These are phyloP conservation scores for Neurospora sp. DNA, from an alignment of 2,329 filamentous ascomycete species.

Conservation along the genomic window DNA sequence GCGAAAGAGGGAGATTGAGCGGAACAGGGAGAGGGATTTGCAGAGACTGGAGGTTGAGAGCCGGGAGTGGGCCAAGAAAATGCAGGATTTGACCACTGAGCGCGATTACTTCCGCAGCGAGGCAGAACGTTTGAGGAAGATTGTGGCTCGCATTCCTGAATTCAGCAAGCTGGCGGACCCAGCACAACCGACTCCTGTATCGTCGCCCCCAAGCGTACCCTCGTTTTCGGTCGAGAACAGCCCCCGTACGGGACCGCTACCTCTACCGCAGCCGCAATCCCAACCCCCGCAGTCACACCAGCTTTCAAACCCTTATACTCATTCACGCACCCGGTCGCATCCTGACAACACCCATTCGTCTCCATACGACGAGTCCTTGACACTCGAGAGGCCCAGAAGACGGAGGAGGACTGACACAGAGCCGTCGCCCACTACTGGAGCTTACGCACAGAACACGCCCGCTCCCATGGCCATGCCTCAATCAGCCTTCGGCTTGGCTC, in stretches of 20 bases:
- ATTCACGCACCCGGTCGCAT: constrained; percentile 12
- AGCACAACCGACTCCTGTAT: constrained; percentile 41
- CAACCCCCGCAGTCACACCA: constrained; percentile 17
- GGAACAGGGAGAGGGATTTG: constrained; percentile 67
- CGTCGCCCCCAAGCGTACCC: constrained; percentile 14
- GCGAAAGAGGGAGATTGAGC: constrained; percentile 73
- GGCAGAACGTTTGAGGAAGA: constrained; percentile 59
- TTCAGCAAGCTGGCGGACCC: constrained; percentile 42
- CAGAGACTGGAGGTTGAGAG: constrained; percentile 58
- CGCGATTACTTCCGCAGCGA: constrained; percentile 65
- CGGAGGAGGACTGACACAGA: constrained; percentile 39
- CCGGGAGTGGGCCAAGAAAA: constrained; percentile 48
- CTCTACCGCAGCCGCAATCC: background rate
- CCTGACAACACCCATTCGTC: constrained; percentile 16
- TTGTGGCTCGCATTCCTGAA: constrained; percentile 50
- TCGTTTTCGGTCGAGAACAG: background rate
- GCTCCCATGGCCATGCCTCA: constrained; percentile 30
- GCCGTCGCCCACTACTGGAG: constrained; percentile 13
- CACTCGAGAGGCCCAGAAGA: constrained; percentile 35
- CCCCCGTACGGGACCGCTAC: background rate
- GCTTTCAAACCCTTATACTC: constrained; percentile 19
- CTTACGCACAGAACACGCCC: constrained; percentile 24
- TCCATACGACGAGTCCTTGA: constrained; percentile 27
- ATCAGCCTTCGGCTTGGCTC: constrained; percentile 24
- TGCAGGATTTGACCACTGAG: constrained; percentile 48